These are phyloP conservation scores for Amaranthus hypochondriacus DNA, from an alignment of 148 eudicot species.

Conservation along the genomic window DNA sequence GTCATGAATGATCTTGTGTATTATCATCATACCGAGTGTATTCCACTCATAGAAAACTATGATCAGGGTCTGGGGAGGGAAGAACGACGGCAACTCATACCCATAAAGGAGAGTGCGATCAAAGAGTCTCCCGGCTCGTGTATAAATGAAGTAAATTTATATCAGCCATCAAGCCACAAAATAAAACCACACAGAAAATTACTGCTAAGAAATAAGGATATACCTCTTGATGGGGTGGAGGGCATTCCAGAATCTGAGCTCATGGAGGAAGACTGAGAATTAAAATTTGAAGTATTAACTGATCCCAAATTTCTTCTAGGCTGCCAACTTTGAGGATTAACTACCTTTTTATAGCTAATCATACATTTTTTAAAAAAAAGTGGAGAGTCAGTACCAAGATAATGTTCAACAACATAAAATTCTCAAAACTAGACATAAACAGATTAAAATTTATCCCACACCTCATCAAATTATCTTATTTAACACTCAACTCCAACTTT, in stretches of 20 bases:
- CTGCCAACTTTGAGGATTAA: conserved; percentile 64
- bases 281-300: conserved; percentile 30
- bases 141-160: not conserved
- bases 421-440: not conserved
- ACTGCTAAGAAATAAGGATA: conserved; percentile 5
- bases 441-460: not conserved
- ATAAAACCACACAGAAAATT: not conserved
- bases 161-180: not conserved
- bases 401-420: not conserved
- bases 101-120: too few species aligned
- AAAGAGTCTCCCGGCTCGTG: too few species aligned
- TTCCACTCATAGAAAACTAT: too few species aligned
- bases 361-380: conserved; percentile 4
- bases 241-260: conserved; percentile 42
- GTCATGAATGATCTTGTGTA: not conserved
- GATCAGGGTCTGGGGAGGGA: too few species aligned
- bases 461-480: not conserved
- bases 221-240: conserved; percentile 64
- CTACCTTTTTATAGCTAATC: conserved; percentile 52
- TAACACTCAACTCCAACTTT: not conserved
- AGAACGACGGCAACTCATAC: too few species aligned
- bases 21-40: too few species aligned
- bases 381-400: not conserved
- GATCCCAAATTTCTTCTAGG: conserved; percentile 30
- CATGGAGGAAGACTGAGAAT: conserved; percentile 32